Percentiles rank a stretch among this genome's conserved stretches.
Evolutionary conservation across 129 eudicot species (phyloP).

Genomic region (Erigeron canadensis): DNA sequence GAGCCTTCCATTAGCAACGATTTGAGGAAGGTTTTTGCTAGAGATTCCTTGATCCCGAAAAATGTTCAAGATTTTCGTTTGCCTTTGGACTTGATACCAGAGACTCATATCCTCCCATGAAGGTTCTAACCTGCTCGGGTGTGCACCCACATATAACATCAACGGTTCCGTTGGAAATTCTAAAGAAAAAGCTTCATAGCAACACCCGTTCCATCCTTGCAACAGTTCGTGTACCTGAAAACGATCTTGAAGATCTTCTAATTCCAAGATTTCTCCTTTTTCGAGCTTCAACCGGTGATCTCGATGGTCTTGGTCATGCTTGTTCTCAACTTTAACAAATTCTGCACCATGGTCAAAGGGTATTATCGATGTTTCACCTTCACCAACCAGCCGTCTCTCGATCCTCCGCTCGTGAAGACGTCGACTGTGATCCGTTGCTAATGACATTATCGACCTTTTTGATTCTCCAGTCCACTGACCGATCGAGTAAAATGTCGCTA

Average conservation of each 20-base stretch:
- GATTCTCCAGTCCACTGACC: constrained; percentile 68
- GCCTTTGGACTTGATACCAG: constrained; percentile 97
- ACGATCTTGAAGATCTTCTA: constrained; percentile 61
- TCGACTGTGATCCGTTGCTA: constrained; percentile 65
- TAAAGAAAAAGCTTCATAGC: constrained; percentile 47
- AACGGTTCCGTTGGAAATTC: constrained; percentile 52
- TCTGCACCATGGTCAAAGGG: constrained; percentile 29
- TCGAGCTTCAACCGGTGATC: constrained; percentile 53
- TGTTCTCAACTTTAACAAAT: constrained; percentile 33
- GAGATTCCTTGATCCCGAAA: constrained; percentile 65
- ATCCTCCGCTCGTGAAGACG: constrained; percentile 75
- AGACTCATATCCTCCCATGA: constrained; percentile 89
- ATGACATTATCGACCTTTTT: constrained; percentile 53
- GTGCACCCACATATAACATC: constrained; percentile 71
- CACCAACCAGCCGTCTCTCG: constrained; percentile 40
- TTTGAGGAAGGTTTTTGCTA: constrained; percentile 66
- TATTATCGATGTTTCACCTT: constrained; percentile 33
- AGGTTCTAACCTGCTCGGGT: constrained; percentile 77
- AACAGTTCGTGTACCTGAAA: constrained; percentile 54
- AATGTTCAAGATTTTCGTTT: constrained; percentile 75
- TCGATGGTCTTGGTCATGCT: constrained; percentile 26
- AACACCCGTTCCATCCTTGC: constrained; percentile 49
- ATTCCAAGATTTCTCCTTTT: constrained; percentile 55
- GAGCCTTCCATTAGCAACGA: constrained; percentile 67
- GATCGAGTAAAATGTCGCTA: constrained; percentile 68